Percentiles rank a stretch among this genome's conserved stretches.
These are phyloP conservation scores for Fistulina hepatica DNA, from an alignment of 1,284 basidiomycete genomes.

Conservation along the genomic window DNA sequence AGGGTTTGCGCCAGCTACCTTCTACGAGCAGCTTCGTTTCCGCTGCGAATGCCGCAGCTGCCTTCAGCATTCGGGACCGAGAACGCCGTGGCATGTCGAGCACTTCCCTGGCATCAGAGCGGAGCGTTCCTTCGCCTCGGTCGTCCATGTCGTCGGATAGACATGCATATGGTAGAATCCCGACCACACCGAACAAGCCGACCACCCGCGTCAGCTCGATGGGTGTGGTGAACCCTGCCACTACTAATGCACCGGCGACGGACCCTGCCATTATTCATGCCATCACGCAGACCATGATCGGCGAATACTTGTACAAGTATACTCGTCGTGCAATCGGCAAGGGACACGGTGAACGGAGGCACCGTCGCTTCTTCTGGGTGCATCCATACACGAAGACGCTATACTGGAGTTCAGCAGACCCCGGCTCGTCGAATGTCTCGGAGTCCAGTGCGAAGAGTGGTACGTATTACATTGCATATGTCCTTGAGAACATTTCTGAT, in stretches of 20 bases:
- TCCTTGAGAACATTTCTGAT: conserved; percentile 12
- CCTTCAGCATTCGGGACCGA: conserved; percentile 36
- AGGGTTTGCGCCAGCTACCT: conserved; percentile 51
- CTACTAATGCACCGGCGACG: conserved; percentile 37
- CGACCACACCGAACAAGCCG: conserved; percentile 21
- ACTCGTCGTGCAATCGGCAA: conserved; percentile 87
- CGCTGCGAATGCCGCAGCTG: conserved; percentile 41
- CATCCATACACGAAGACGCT: conserved; percentile 98
- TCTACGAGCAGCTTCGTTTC: conserved; percentile 77
- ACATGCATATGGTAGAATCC: conserved; percentile 36
- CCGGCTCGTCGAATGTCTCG: conserved; percentile 74
- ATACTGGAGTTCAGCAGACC: conserved; percentile 95
- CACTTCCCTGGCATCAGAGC: conserved; percentile 55
- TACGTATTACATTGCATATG: conserved; percentile 34
- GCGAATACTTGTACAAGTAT: conserved; percentile 98
- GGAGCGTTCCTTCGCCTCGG: conserved; percentile 54
- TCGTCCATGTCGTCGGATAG: conserved; percentile 74
- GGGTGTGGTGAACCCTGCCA: conserved; percentile 24
- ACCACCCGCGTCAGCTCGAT: conserved; percentile 30
- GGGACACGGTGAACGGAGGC: conserved; percentile 83
- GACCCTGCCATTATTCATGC: conserved; percentile 87
- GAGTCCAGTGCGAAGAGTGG: conserved; percentile 96
- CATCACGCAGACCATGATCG: conserved; percentile 99
- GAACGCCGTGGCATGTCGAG: conserved; percentile 47
- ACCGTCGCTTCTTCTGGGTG: conserved; percentile 98